Evolutionary conservation across 23 red algal species (phyloP).

Genomic region (Gracilariopsis chorda): DNA sequence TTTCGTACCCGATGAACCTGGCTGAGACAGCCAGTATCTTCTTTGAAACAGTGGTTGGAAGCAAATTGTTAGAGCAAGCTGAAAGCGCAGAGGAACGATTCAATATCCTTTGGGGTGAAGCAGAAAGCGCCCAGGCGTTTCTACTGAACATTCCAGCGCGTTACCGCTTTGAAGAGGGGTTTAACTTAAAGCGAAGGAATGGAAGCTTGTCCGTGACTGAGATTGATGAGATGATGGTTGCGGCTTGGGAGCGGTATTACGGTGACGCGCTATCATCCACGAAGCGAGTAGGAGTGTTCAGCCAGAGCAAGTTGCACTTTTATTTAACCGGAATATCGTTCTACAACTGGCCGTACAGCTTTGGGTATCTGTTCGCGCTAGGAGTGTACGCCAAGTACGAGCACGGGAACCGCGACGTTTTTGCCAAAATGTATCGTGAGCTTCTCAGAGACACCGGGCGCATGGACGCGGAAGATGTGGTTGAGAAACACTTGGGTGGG

Average conservation of each 20-base stretch:
- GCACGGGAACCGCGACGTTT: conserved; percentile 13
- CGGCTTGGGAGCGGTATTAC: conserved; percentile 67
- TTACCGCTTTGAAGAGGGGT: conserved; percentile 64
- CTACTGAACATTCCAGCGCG: conserved; percentile 82
- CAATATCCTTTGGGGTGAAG: conserved; percentile 61
- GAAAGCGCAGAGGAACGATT: conserved; percentile 53
- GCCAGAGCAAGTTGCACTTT: conserved; percentile 78
- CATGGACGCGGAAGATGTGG: conserved; percentile 65
- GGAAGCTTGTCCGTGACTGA: conserved; percentile 50
- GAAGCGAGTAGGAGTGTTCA: conserved; percentile 67
- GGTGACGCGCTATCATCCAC: conserved; percentile 35
- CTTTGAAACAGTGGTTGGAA: conserved; percentile 81
- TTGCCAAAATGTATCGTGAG: conserved; percentile 63
- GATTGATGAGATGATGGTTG: conserved; percentile 75
- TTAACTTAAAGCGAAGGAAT: conserved; percentile 47
- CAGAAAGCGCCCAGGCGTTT: conserved; percentile 67
- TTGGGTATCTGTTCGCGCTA: conserved; percentile 73
- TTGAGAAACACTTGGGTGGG: conserved; percentile 50
- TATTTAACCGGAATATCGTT: conserved; percentile 66
- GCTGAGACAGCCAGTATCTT: conserved; percentile 86
- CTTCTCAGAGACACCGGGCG: conserved; percentile 80
- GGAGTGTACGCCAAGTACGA: conserved; percentile 73
- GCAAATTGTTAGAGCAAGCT: conserved; percentile 57
- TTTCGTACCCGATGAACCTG: conserved; percentile 72
- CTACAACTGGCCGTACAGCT: conserved; percentile 87